A percentile compares a stretch with the other conserved stretches of the same genome.
phyloP scores from a whole-genome alignment of 2,329 filamentous ascomycete species.

The Cladosporium austrohemisphaericum region DNA sequence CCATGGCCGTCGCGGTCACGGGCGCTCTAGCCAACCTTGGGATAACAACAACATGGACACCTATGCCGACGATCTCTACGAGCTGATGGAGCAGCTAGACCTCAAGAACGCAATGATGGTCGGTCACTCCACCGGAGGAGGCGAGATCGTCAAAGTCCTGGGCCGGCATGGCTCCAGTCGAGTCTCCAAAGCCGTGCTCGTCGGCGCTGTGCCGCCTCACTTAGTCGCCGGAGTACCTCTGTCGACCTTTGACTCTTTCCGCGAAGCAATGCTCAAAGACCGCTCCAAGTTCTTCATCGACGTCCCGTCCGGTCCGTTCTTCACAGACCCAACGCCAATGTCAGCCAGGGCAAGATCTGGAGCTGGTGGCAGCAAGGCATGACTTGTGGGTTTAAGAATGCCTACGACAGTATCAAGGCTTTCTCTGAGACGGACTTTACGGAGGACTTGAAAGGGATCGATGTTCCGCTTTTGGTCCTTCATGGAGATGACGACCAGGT shows the following conservation, averaged over 20 bases:
- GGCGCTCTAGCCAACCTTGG: constrained; percentile 41
- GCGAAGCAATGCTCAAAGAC: constrained; percentile 6
- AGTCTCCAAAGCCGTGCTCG: constrained; percentile 39
- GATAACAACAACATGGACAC: constrained; percentile 39
- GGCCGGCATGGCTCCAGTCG: constrained; percentile 37
- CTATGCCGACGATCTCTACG: constrained; percentile 38
- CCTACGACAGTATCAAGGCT: constrained; percentile 10
- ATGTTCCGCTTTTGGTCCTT: constrained; percentile 4
- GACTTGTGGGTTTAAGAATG: constrained; percentile 2
- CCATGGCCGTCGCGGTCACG: constrained; percentile 39
- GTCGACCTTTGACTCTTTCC: constrained; percentile 6
- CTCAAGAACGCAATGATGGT: constrained; percentile 32
- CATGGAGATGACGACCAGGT: constrained; percentile 16
- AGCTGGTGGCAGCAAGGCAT: constrained; percentile 14
- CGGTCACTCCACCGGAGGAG: constrained; percentile 40
- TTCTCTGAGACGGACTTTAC: constrained; percentile 15
- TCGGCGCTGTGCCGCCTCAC: constrained; percentile 27
- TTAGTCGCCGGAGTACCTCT: constrained; percentile 4
- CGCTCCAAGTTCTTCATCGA: constrained; percentile 13
- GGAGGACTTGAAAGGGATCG: constrained; percentile 8
- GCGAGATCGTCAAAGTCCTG: constrained; percentile 39
- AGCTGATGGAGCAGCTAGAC: constrained; percentile 35
- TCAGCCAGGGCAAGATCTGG: constrained; percentile 11
- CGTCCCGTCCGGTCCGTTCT: constrained; percentile 12
- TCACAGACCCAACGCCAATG: neutral